Evolutionary conservation across 1,139 yeast genomes (phyloP), one percentile per base, ranked within the genome.

Genomic region (Pichia sp.): DNA sequence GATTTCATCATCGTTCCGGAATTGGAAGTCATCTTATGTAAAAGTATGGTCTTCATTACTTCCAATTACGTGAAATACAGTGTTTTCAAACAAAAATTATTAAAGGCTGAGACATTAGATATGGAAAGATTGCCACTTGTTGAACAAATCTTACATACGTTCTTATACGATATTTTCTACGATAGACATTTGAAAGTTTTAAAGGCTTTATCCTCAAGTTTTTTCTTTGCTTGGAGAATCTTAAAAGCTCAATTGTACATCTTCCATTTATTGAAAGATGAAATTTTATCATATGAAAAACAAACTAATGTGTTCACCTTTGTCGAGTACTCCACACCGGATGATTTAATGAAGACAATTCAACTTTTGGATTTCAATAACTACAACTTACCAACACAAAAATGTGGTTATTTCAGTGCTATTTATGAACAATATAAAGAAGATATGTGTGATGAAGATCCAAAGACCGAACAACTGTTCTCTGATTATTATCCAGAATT

Each of bases 161-260:
- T 38, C 6, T 19, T 38, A 4, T 30, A 30, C 19, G 41, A 38
- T 28, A 28, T 38, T 19, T 38, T 38, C 18, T 21, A 32, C 14
- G 19, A 32, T 11, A 40, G 10, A 19, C 46, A 45, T 36, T 18
- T 48, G 3, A 38, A 40, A 14, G 21, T 42, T 4, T 39, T 48
- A 28, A 42, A 38, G 14, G 24, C 53, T 27, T 51, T 64, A 22
- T 54, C 76, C 5, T 61, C 62, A 2, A 68, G 75, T 47, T 81
- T 78, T 56, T 75, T 74, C 43, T 79, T 77, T 56, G 80, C 85
- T 5, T 76, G 79, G 72, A 70, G 77, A 58, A 66, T 77, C 61
- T 66, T 71, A 43, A 76, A 76, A 54, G 76, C 78, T 2, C 75
- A 74, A 4, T 68, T 66, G 1, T 69, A 73, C 48, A 70, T 75